Evolutionary conservation across 2,329 filamentous ascomycete species (phyloP), one percentile per base, ranked within the genome.

Genomic region (Helotiales sp.): DNA sequence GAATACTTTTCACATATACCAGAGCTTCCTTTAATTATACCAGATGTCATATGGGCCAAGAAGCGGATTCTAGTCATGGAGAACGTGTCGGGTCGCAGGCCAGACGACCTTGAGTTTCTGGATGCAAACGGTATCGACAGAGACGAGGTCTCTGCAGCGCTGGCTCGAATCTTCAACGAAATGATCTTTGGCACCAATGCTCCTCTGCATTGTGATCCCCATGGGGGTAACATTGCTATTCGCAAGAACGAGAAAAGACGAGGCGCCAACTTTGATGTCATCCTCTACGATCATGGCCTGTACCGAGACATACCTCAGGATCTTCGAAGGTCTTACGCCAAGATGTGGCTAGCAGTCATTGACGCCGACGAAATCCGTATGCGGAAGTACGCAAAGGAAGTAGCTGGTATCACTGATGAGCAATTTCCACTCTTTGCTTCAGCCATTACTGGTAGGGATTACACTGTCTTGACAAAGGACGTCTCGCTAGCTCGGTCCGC

Each of bases 131-230:
- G 85, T 57, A 99, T 99, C 70, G 91, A 96, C 73, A 86, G 95
- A 19, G 95, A 98, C 70, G 93, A 98, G 74, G 95, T 99, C 5
- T 96, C 93, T 0, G 93, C 93, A 1, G 89, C 92, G 0, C 79
- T 99, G 3, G 89, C 95, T 0, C 86, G 88, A 58, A 91, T 99
- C 58, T 99, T 99, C 81, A 99, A 99, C 78, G 93, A 98, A 72
- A 99, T 99, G 95, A 97, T 99, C 66, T 99, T 99, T 65, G 93
- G 93, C 49, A 84, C 87, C 52, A 83, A 88, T 58, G 93, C 93
- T 0, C 92, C 95, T 0, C 77, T 99, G 36, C 95, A 99, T 76
- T 99, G 95, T 75, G 95, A 99, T 71, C 95, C 95, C 0, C 95
- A 99, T 70, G 95, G 93, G 48, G 95, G 95, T 46, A 99, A 99